A percentile compares a stretch with the other conserved stretches of the same genome.
Conservation (phyloP, 306 rosid species). For the Cyamopsis tetragonoloba region DNA sequence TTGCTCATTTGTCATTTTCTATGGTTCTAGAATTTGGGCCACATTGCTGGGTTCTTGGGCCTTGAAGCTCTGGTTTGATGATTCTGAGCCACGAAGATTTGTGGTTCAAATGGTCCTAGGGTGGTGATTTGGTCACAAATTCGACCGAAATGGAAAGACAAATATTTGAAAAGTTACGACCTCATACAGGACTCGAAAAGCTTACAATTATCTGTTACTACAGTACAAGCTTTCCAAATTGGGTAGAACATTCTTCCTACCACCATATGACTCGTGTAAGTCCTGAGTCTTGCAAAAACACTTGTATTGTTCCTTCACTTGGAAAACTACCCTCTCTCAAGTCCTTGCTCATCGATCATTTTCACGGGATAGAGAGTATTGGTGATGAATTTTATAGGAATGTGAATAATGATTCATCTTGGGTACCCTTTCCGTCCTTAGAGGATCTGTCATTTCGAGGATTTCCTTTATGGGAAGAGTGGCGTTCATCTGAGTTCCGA, state of each 20-base stretch:
- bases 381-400: neutral
- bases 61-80: too few species aligned
- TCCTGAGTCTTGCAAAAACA: neutral
- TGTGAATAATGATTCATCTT: neutral
- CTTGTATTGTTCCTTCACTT: constrained; percentile 9
- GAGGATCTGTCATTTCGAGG: fast-evolving
- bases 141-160: neutral
- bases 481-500: neutral
- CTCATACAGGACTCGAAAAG: neutral
- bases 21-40: too few species aligned
- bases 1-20: too few species aligned
- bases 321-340: neutral
- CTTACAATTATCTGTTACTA: neutral
- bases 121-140: too few species aligned
- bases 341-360: neutral
- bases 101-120: neutral
- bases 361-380: neutral
- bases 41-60: too few species aligned
- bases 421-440: neutral
- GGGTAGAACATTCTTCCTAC: constrained; percentile 11
- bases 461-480: neutral
- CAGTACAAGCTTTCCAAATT: neutral
- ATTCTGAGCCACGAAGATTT: too few species aligned
- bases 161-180: neutral
- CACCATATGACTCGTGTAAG: neutral